Evolutionary conservation across 495 filamentous ascomycete species (phyloP).

Genomic region (Delitschia confertaspora): DNA sequence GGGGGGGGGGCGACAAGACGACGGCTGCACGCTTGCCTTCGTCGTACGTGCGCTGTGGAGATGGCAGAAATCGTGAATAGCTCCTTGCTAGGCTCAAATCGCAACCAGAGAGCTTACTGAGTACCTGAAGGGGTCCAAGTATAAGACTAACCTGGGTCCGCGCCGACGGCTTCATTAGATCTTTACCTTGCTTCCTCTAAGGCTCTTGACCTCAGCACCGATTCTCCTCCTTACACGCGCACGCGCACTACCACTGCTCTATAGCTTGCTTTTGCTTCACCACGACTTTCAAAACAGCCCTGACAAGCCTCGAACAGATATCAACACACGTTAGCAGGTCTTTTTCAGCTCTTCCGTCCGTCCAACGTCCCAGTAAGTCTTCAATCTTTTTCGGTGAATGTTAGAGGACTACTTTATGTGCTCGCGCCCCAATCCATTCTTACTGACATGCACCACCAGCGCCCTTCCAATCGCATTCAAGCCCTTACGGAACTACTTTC

Average conservation of each 20-base stretch:
- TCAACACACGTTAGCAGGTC: background rate
- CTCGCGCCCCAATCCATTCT: slow-evolving; percentile 10
- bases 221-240: background rate
- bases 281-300: slow-evolving; percentile 20
- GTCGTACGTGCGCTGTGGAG: slow-evolving; percentile 25
- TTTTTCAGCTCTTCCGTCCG: background rate
- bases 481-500: no score
- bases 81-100: slow-evolving; percentile 10
- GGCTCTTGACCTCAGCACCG: background rate
- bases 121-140: slow-evolving; percentile 9
- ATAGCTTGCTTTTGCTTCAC: slow-evolving; percentile 30
- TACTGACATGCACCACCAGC: background rate
- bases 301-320: slow-evolving; percentile 24
- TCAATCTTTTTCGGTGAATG: background rate
- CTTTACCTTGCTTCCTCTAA: slow-evolving; percentile 1
- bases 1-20: slow-evolving; percentile 4
- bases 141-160: slow-evolving; percentile 23
- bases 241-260: slow-evolving; percentile 2
- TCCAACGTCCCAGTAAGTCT: background rate
- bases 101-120: background rate
- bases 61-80: slow-evolving; percentile 11
- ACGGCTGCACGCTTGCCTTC: slow-evolving; percentile 21
- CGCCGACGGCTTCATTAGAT: slow-evolving; percentile 21
- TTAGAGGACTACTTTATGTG: background rate
- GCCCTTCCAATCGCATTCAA: background rate